Conservation (phyloP, 768 basidiomycete species). For the Tulasnella sp. region DNA sequence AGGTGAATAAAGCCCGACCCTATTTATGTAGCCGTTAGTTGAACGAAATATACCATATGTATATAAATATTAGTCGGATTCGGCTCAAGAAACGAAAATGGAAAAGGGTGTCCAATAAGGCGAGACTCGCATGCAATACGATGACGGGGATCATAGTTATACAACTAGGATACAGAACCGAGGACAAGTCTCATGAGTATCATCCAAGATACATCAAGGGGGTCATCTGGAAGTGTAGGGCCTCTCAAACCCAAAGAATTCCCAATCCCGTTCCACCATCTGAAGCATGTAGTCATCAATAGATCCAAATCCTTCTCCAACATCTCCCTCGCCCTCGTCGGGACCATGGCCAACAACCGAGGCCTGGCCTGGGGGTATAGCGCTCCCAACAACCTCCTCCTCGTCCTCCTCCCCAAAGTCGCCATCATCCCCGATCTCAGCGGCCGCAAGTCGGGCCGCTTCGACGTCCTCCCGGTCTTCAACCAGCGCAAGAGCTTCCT, state of each 20-base stretch:
- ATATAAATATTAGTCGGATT: too few species aligned
- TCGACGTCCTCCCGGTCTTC: conserved; percentile 85
- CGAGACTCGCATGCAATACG: too few species aligned
- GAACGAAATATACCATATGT: too few species aligned
- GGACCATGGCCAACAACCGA: conserved; percentile 32
- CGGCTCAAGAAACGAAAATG: too few species aligned
- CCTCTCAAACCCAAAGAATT: conserved; percentile 47
- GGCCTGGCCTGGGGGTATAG: conserved; percentile 11
- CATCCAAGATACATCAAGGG: not conserved
- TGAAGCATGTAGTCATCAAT: conserved; percentile 82
- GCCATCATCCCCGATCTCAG: conserved; percentile 63
- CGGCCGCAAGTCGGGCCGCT: conserved; percentile 75
- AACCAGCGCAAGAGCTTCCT: conserved; percentile 73
- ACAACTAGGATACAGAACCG: too few species aligned
- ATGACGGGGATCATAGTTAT: too few species aligned
- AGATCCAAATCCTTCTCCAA: conserved; percentile 59
- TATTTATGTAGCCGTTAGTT: too few species aligned
- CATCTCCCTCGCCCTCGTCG: conserved; percentile 37
- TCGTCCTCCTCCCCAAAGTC: conserved; percentile 60
- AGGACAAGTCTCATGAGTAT: too few species aligned
- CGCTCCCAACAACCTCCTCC: conserved; percentile 24
- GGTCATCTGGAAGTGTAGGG: not conserved
- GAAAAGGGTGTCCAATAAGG: too few species aligned
- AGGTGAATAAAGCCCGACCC: too few species aligned
- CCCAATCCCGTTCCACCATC: conserved; percentile 57